Percentiles rank a stretch among this genome's conserved stretches.
These are phyloP conservation scores for Geotrichum klebahnii DNA, from an alignment of 1,139 yeast genomes.

Conservation along the genomic window DNA sequence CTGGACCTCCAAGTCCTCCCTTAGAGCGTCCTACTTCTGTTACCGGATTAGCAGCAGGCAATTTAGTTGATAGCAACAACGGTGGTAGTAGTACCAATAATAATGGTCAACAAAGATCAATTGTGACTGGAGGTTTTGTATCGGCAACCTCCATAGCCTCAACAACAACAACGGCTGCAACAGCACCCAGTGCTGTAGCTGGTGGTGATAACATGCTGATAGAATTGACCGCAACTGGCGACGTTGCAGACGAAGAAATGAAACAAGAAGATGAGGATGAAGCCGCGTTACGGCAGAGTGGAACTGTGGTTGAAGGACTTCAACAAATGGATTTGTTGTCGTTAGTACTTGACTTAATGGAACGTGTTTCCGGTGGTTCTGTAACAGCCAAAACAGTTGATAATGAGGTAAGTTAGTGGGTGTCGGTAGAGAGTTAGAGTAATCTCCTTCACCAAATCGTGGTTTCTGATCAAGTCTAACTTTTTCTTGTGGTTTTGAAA, in stretches of 20 bases:
- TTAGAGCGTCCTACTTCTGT: background rate
- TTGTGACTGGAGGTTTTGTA: background rate
- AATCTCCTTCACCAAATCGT: too few species aligned
- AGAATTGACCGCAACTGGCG: background rate
- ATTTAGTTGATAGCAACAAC: background rate
- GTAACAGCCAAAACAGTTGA: conserved; percentile 24
- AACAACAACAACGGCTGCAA: conserved; percentile 2
- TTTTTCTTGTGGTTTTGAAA: too few species aligned
- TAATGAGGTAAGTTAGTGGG: conserved; percentile 21
- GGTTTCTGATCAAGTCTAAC: too few species aligned
- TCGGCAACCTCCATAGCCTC: background rate
- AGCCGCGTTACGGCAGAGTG: conserved; percentile 9
- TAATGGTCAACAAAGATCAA: background rate
- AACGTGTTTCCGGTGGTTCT: conserved; percentile 16
- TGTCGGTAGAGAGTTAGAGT: too few species aligned
- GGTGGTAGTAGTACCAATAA: background rate
- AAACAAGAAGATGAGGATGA: conserved; percentile 12
- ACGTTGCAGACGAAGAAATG: background rate
- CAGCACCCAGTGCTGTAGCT: too few species aligned
- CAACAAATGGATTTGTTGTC: conserved; percentile 22
- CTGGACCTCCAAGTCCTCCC: conserved; percentile 16
- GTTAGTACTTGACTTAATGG: conserved; percentile 21
- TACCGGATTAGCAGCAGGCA: background rate
- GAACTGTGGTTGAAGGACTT: conserved; percentile 14
- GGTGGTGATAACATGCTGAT: background rate